phyloP scores from a whole-genome alignment of 2,329 filamentous ascomycete species.

The Exserohilum rostratum region DNA sequence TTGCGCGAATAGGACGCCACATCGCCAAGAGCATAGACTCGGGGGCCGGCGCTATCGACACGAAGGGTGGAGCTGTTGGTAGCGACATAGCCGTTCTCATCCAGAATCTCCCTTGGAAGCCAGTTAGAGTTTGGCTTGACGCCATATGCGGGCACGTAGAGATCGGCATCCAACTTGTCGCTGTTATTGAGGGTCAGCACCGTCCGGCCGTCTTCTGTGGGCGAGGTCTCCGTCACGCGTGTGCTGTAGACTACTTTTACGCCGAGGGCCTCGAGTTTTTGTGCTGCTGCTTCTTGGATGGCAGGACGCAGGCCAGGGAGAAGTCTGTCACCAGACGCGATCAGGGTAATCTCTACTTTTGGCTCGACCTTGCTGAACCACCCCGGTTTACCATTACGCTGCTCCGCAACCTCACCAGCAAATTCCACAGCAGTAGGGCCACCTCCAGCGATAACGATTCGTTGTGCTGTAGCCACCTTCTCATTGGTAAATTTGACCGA shows the following conservation, averaged over 20 bases:
- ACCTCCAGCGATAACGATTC: constrained; percentile 57
- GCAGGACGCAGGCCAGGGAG: constrained; percentile 51
- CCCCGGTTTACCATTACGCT: constrained; percentile 48
- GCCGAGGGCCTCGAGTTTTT: constrained; percentile 54
- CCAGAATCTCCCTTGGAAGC: constrained; percentile 56
- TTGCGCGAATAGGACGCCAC: constrained; percentile 53
- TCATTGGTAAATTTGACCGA: constrained; percentile 47
- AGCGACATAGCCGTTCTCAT: constrained; percentile 55
- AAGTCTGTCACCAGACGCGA: constrained; percentile 50
- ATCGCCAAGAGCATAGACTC: constrained; percentile 59
- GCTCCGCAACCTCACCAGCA: constrained; percentile 56
- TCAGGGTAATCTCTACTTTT: constrained; percentile 53
- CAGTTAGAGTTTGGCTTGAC: constrained; percentile 60
- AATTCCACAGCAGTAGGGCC: constrained; percentile 58
- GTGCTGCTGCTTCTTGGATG: constrained; percentile 52
- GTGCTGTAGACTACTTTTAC: constrained; percentile 54
- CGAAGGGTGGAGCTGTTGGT: constrained; percentile 55
- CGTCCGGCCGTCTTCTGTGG: constrained; percentile 47
- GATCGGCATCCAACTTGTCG: constrained; percentile 54
- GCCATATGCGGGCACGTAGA: constrained; percentile 61
- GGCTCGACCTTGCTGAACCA: constrained; percentile 40
- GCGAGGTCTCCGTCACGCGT: constrained; percentile 33
- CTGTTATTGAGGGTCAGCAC: constrained; percentile 52
- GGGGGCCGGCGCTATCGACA: constrained; percentile 52
- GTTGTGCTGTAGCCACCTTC: constrained; percentile 47